A percentile compares a stretch with the other conserved stretches of the same genome.
Evolutionary conservation across 768 basidiomycete genomes (phyloP).

Genomic region (Calocybe gangraenosa): DNA sequence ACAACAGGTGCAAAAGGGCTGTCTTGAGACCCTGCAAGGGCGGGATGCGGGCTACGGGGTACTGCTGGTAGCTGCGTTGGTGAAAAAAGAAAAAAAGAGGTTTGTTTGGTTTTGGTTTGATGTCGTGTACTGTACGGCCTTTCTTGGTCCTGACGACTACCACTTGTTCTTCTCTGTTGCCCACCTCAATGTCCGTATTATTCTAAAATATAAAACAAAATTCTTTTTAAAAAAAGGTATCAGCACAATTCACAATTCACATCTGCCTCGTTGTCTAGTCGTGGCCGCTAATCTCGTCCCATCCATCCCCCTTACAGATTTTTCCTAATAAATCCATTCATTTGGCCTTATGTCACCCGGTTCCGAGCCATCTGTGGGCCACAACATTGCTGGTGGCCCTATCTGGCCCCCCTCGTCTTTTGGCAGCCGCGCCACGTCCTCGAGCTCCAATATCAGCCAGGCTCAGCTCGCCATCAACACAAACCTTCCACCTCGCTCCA

Average conservation of each 20-base stretch:
- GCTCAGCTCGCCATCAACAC: conserved; percentile 9
- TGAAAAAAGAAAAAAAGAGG: too few species aligned
- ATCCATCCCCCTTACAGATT: too few species aligned
- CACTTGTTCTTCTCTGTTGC: background rate
- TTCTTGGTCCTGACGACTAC: too few species aligned
- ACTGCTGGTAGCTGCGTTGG: too few species aligned
- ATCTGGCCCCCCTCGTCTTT: conserved; percentile 37
- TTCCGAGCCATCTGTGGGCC: conserved; percentile 17
- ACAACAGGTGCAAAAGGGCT: background rate
- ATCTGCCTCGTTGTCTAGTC: conserved; percentile 17
- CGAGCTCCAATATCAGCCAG: conserved; percentile 34
- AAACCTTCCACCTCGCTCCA: conserved; percentile 14
- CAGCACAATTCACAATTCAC: too few species aligned
- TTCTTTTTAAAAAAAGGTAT: background rate
- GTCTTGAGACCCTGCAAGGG: background rate
- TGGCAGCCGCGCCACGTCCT: conserved; percentile 25
- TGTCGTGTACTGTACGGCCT: too few species aligned
- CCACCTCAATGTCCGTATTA: background rate
- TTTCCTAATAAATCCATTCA: conserved; percentile 15
- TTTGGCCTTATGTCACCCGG: conserved; percentile 18
- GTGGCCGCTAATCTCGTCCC: conserved; percentile 13
- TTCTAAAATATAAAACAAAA: background rate
- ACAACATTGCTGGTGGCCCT: conserved; percentile 12
- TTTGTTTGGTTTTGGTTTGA: too few species aligned
- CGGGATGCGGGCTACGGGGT: background rate